phyloP scores from a whole-genome alignment of 75 land plant genomes.

The Isoetes taiwanensis region DNA sequence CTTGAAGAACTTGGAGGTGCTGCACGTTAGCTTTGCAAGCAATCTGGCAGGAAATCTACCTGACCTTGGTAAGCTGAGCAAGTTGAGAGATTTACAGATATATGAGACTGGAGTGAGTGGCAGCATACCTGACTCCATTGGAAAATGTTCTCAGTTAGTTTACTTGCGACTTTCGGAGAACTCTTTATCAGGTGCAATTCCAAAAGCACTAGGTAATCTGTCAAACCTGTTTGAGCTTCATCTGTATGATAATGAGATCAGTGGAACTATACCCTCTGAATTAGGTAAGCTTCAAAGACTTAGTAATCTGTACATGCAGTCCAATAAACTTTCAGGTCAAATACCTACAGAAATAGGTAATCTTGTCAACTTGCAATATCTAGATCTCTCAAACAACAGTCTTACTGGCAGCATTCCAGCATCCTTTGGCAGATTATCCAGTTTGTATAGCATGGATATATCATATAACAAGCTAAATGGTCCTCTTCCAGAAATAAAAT shows the following conservation, averaged over 20 bases:
- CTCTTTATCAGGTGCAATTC: conserved; percentile 42
- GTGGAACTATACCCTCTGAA: conserved; percentile 54
- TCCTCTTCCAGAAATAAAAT: conserved; percentile 15
- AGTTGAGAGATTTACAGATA: no score
- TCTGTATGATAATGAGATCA: conserved; percentile 46
- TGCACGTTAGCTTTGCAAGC: no score
- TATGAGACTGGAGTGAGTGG: no score
- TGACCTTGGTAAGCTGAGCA: no score
- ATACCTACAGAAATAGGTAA: not conserved
- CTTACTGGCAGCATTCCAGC: conserved; percentile 21
- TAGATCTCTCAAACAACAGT: conserved; percentile 13
- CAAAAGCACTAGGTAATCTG: conserved; percentile 46
- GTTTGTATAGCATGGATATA: conserved; percentile 3
- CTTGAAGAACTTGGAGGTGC: no score
- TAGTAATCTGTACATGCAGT: not conserved
- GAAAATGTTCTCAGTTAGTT: no score
- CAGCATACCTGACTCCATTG: no score
- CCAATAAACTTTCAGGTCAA: not conserved
- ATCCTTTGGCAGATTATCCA: conserved; percentile 8
- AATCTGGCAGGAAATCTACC: no score
- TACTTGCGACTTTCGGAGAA: no score
- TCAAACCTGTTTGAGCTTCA: conserved; percentile 58
- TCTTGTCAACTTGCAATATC: not conserved
- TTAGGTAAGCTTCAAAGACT: not conserved
- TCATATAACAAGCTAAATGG: conserved; percentile 21